These are phyloP conservation scores for Chenopodium quinoa DNA, from an alignment of 148 eudicot species.

Conservation along the genomic window DNA sequence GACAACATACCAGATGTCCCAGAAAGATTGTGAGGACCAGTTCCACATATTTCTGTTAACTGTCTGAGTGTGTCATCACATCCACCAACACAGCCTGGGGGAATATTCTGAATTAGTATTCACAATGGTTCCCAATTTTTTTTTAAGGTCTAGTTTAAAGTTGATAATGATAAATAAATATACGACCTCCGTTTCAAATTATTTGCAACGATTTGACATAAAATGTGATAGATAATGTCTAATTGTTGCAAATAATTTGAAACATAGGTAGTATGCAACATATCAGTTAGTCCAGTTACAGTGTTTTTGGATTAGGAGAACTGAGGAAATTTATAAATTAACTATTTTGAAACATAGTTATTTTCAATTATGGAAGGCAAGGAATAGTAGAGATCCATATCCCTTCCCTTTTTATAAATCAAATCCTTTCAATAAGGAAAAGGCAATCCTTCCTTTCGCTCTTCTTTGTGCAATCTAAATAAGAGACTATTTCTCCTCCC, in stretches of 20 bases:
- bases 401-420: neutral
- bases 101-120: slow-evolving; percentile 9
- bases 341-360: neutral
- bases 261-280: neutral
- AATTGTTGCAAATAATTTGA: too few species aligned
- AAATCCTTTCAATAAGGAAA: neutral
- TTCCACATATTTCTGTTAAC: slow-evolving; percentile 83
- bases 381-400: neutral
- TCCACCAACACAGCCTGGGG: slow-evolving; percentile 88
- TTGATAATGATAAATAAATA: neutral
- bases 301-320: neutral
- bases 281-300: neutral
- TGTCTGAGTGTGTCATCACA: slow-evolving; percentile 79
- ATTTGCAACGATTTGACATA: too few species aligned
- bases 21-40: slow-evolving; percentile 70
- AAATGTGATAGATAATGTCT: too few species aligned
- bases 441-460: neutral
- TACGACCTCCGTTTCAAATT: too few species aligned
- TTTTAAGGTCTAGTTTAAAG: neutral
- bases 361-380: neutral
- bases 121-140: neutral
- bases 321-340: too few species aligned
- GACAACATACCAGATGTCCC: slow-evolving; percentile 46
- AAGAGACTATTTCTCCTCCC: neutral
- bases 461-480: neutral